Evolutionary conservation across 2,329 filamentous ascomycete genomes (phyloP), one percentile per base, ranked within the genome.

Genomic region (Trichoderma guizhouense): DNA sequence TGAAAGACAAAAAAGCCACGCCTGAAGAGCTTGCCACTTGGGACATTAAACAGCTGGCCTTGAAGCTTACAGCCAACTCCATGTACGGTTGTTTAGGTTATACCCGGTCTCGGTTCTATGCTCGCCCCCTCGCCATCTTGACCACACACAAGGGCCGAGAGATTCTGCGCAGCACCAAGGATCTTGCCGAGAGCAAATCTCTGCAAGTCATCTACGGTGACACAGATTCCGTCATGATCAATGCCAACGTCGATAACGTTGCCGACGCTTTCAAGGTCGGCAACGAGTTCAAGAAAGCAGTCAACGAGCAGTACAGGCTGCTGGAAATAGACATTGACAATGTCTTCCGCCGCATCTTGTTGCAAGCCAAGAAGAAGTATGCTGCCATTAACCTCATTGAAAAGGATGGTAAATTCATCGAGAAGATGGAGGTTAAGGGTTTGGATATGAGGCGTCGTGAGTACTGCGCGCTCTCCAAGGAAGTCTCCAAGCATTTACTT

Each of bases 141-240:
- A 98, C 95, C 3, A 99, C 96, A 0, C 97, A 91, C 84, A 98
- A 99, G 82, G 96, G 96, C 72, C 94, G 96, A 85, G 96, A 99
- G 84, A 98, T 99, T 88, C 86, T 99, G 72, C 90, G 93, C 74
- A 97, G 93, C 79, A 99, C 96, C 71, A 99, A 98, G 82, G 95
- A 97, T 69, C 88, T 99, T 73, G 96, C 96, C 11, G 96, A 99
- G 82, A 93, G 90, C 77, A 95, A 93, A 76, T 91, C 94, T 72
- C 88, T 99, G 34, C 93, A 96, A 78, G 96, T 99, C 80, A 98
- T 99, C 74, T 99, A 99, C 77, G 96, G 96, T 84, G 96, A 99
- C 83, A 99, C 96, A 14, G 96, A 99, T 82, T 99, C 96, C 9
- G 96, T 99, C 83, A 99, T 99, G 96, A 98, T 99, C 85, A 99